These are phyloP conservation scores for Helotiales sp. DNA, from an alignment of 2,329 filamentous ascomycete species.

Conservation along the genomic window DNA sequence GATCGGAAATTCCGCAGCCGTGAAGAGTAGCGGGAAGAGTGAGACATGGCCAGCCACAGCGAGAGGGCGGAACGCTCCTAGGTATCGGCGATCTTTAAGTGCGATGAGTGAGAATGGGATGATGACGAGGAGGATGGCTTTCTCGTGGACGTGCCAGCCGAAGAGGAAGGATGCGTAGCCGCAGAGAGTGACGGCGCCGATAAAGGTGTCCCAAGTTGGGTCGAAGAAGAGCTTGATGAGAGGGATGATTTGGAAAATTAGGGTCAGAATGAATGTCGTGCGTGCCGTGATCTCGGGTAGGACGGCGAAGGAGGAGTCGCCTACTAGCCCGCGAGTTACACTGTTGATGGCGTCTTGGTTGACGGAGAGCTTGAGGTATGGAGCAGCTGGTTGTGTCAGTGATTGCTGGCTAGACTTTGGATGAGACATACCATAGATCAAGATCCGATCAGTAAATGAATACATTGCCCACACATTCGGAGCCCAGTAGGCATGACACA, in stretches of 20 bases:
- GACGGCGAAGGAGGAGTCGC: slow-evolving; percentile 92
- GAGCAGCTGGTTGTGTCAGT: slow-evolving; percentile 68
- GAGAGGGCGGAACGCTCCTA: slow-evolving; percentile 88
- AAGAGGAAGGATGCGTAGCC: slow-evolving; percentile 97
- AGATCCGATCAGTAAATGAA: slow-evolving; percentile 81
- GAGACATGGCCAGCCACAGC: slow-evolving; percentile 95
- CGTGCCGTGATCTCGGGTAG: slow-evolving; percentile 84
- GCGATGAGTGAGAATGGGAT: slow-evolving; percentile 94
- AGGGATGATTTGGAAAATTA: slow-evolving; percentile 80
- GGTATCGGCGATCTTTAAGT: slow-evolving; percentile 84
- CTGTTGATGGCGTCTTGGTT: slow-evolving; percentile 79
- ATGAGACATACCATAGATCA: slow-evolving; percentile 72
- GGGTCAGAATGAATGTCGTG: slow-evolving; percentile 80
- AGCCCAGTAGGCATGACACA: slow-evolving; percentile 98
- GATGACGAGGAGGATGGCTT: slow-evolving; percentile 91
- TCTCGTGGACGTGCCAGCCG: slow-evolving; percentile 98
- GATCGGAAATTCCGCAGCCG: slow-evolving; percentile 87
- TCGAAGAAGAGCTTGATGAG: slow-evolving; percentile 80
- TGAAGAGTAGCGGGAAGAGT: slow-evolving; percentile 92
- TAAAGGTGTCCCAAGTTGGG: slow-evolving; percentile 87
- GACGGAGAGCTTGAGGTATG: slow-evolving; percentile 75
- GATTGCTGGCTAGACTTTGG: neutral
- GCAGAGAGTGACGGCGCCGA: slow-evolving; percentile 88
- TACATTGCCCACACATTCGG: slow-evolving; percentile 98
- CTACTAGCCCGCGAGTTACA: slow-evolving; percentile 90